A percentile compares a stretch with the other conserved stretches of the same genome.
These are phyloP conservation scores for Moesziomyces aphidis DNA, from an alignment of 1,284 basidiomycete genomes.

Conservation along the genomic window DNA sequence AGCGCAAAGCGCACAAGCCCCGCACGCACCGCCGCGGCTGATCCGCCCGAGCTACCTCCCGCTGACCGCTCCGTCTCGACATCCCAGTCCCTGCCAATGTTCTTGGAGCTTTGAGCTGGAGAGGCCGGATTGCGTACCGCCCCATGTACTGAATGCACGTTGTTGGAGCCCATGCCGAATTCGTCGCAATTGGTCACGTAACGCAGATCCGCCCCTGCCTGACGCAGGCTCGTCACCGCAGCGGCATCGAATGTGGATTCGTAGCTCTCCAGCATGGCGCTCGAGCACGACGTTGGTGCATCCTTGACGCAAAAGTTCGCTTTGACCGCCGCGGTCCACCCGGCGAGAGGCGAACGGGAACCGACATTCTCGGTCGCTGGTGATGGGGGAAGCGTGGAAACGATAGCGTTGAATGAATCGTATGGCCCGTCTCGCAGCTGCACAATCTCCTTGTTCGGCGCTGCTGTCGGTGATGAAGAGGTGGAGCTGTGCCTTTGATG, in stretches of 20 bases:
- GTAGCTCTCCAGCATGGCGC: constrained; percentile 71
- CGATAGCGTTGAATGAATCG: constrained; percentile 51
- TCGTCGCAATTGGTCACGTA: constrained; percentile 97
- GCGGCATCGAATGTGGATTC: constrained; percentile 87
- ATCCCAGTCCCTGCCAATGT: constrained; percentile 10
- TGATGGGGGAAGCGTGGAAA: constrained; percentile 1
- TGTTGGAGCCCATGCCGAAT: constrained; percentile 87
- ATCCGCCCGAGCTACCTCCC: constrained; percentile 68
- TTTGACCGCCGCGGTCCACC: constrained; percentile 61
- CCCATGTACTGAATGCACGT: constrained; percentile 57
- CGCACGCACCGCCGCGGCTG: constrained; percentile 58
- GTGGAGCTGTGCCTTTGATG: background rate
- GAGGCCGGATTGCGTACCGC: constrained; percentile 57
- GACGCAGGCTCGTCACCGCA: constrained; percentile 76
- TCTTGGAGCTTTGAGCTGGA: background rate
- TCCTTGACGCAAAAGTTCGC: constrained; percentile 58
- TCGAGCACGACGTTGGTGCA: constrained; percentile 53
- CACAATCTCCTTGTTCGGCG: background rate
- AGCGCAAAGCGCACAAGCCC: constrained; percentile 73
- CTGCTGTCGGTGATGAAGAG: constrained; percentile 3
- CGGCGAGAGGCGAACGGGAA: constrained; percentile 19
- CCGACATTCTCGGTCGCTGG: background rate
- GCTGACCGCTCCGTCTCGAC: constrained; percentile 74
- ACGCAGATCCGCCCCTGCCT: constrained; percentile 78
- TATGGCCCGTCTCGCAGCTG: constrained; percentile 17